Evolutionary conservation across 768 basidiomycete species (phyloP), one percentile per base, ranked within the genome.

Genomic region (Podaxis sp.): DNA sequence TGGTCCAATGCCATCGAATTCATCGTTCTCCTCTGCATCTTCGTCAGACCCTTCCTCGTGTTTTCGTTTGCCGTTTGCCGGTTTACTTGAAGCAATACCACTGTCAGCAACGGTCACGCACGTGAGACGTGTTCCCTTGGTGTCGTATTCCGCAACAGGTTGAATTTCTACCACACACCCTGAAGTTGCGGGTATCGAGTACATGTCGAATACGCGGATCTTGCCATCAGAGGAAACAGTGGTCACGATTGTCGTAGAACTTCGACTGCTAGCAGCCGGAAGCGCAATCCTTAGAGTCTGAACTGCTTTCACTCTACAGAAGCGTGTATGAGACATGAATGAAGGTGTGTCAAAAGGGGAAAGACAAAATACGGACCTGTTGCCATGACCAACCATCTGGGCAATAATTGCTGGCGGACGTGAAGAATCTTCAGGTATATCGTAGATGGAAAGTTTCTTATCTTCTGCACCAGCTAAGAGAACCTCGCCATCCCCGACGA

Each of bases 141-240:
- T 88, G 72, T 96, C 90, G 69, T 94, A 95, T 51, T 73, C 80
- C 1, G 82, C 81, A 1, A 86, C 75, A 0, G 93, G 86, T 18
- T 73, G 68, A 21, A 91, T 75, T 46, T 80, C 71, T 16, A 70
- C 67, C 44, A 69, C 62, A 25, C 58, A 64, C 50, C 64, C 64
- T 44, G 51, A 47, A 21, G 53, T 27, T 16, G 67, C 42, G 14
- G 85, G 79, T 3, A 90, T 66, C 5, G 72, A 67, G 1, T 81
- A 79, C 59, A 93, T 74, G 70, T 95, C 88, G 71, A 88, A 94
- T 18, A 95, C 68, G 63, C 86, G 83, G 59, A 95, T 82, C 61
- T 85, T 84, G 5, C 97, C 97, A 61, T 98, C 97, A 0, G 96
- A 97, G 0, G 95, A 98, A 14, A 85, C 86, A 2, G 93, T 90